Base-by-base conservation (phyloP, 495 filamentous ascomycete species). In the Diplogelasinospora grovesii region DNA sequence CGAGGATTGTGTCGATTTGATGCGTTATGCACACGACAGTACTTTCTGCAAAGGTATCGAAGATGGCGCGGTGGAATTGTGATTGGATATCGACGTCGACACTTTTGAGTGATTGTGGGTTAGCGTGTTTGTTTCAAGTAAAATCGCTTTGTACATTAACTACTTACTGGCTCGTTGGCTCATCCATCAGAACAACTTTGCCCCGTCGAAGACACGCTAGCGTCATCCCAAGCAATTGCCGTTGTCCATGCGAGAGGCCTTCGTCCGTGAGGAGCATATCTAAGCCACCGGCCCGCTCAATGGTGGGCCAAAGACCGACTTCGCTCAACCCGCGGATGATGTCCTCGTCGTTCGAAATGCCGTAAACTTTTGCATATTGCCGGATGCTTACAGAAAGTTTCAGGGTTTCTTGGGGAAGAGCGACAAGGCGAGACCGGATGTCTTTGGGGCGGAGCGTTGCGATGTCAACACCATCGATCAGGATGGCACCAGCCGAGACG, bases 171-270 rank as follows among this genome's bases (percentile, higher is more conserved):
- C 56, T 61, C 0, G 52, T 61, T 3, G 54, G 54, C 30, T 61
- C 57, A 31, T 61, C 57, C 22, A 61, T 21, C 10, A 61, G 39
- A 5, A 61, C 29, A 16, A 61, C 52, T 4, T 14, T 56, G 18
- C 57, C 39, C 0, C 43, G 45, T 1, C 69, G 58, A 24, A 85
- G 60, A 9, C 83, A 57, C 1, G 75, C 79, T 3, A 78, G 66
- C 2, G 75, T 77, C 11, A 85, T 65, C 49, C 75, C 74, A 44
- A 83, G 69, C 14, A 85, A 61, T 54, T 83, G 81, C 19, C 61
- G 63, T 48, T 85, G 78, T 1, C 81, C 81, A 28, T 27, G 35
- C 1, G 50, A 53, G 18, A 57, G 31, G 16, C 51, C 51, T 32
- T 53, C 8, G 5, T 48, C 56, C 7, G 68, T 57, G 34, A 71